These are phyloP conservation scores for Agaricus sinodeliciosus DNA, from an alignment of 768 basidiomycete genomes.

Conservation along the genomic window DNA sequence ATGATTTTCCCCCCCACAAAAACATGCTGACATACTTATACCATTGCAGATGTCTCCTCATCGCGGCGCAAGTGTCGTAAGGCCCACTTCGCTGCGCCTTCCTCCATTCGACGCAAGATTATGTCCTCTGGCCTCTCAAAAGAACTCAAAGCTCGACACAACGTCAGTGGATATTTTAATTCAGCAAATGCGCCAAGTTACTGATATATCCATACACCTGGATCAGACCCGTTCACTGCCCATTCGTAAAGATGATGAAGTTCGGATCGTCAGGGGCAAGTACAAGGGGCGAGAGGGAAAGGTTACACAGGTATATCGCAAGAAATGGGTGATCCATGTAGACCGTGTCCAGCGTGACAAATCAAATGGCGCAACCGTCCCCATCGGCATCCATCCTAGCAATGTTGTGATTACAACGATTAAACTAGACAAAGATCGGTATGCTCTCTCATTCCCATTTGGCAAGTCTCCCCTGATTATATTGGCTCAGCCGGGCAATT, in stretches of 20 bases:
- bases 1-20: slow-evolving; percentile 13
- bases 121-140: slow-evolving; percentile 96
- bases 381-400: slow-evolving; percentile 94
- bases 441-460: slow-evolving; percentile 13
- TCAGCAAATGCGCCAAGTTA: not conserved
- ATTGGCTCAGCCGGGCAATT: slow-evolving; percentile 61
- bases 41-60: slow-evolving; percentile 68
- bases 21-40: slow-evolving; percentile 25
- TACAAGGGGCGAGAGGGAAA: slow-evolving; percentile 99
- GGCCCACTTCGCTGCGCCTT: slow-evolving; percentile 95
- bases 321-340: slow-evolving; percentile 98
- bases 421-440: slow-evolving; percentile 92
- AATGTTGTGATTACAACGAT: slow-evolving; percentile 92
- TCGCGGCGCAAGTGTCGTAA: slow-evolving; percentile 98
- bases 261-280: slow-evolving; percentile 92
- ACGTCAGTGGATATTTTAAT: slow-evolving; percentile 44
- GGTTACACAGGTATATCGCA: slow-evolving; percentile 95
- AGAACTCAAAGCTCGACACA: slow-evolving; percentile 89
- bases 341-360: slow-evolving; percentile 98
- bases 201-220: not conserved
- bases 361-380: slow-evolving; percentile 89
- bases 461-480: not conserved
- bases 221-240: slow-evolving; percentile 82
- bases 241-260: slow-evolving; percentile 97
- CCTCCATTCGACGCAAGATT: slow-evolving; percentile 92